Base-by-base conservation (phyloP, 169 alveolate genomes). In the Plasmodium blacklocki region DNA sequence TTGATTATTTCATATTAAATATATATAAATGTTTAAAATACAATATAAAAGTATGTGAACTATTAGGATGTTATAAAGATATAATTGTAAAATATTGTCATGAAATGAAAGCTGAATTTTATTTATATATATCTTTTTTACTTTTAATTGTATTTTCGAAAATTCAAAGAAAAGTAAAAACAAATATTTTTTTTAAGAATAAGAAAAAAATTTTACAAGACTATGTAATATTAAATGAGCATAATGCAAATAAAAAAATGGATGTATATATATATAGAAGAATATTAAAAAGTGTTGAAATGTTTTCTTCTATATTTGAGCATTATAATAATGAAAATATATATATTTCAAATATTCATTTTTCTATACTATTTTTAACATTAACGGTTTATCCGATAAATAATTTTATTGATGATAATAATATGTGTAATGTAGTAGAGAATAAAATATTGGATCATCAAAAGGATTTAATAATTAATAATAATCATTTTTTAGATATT, bases 1-100 rank as follows among this genome's bases (percentile, higher is more conserved):
- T 86, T 86, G 92, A 86, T 86, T 86, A 71, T 71, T 86, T 70
- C 29, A 72, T 86, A 29, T 21, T 86, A 71, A 86, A 72, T 26
- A 86, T 86, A 26, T 86, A 52, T 45, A 66, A 32, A 47, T 86
- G 86, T 59, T 86, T 86, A 54, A 86, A 72, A 60, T 49, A 14
- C 49, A 73, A 72, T 56, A 60, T 70, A 49, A 72, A 58, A 7
- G n/a, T 86, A 47, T 43, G n/a, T 49, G 15, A 86, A 21, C 50
- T 86, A 3, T 59, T 86, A 14, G 21, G 47, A 21, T 71, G 63
- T 86, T 86, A 86, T 66, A 71, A 86, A 64, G 70, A 70, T 23
- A 60, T 86, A 47, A 59, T 86, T 70, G 49, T 86, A 64, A 56
- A 58, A 11, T 66, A 60, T 72, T 59, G 71, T 49, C 66, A 19